Evolutionary conservation across 2,329 filamentous ascomycete genomes (phyloP).

Genomic region (Venturia asperata): DNA sequence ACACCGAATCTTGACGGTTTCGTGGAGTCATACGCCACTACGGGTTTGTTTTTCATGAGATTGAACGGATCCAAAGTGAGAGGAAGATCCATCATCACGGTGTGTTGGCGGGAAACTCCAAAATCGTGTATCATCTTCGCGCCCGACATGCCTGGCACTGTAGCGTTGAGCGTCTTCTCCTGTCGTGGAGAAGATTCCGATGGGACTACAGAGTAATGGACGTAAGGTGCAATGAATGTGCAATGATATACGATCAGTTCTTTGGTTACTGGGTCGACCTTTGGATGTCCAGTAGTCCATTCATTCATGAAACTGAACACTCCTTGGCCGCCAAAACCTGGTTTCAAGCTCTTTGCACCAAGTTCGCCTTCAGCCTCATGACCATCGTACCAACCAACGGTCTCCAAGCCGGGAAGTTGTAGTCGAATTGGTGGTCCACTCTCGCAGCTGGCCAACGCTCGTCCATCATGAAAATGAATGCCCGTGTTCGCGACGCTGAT

Average conservation of each 20-base stretch:
- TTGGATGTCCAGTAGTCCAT: conserved; percentile 64
- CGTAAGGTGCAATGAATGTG: conserved; percentile 57
- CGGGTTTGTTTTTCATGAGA: conserved; percentile 47
- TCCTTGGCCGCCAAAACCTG: conserved; percentile 49
- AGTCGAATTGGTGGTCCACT: conserved; percentile 63
- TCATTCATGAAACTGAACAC: conserved; percentile 57
- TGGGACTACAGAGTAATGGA: conserved; percentile 58
- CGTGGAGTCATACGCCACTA: conserved; percentile 53
- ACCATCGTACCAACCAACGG: conserved; percentile 64
- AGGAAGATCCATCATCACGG: conserved; percentile 63
- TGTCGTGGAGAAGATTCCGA: conserved; percentile 19
- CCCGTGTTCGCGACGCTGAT: conserved; percentile 66
- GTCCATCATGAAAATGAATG: conserved; percentile 59
- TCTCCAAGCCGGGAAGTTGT: conserved; percentile 56
- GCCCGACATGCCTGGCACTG: conserved; percentile 54
- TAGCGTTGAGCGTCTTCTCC: conserved; percentile 41
- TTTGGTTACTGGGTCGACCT: conserved; percentile 56
- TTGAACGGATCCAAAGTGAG: conserved; percentile 59
- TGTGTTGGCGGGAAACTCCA: conserved; percentile 56
- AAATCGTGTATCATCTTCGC: conserved; percentile 75
- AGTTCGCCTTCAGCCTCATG: conserved; percentile 47
- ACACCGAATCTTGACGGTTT: conserved; percentile 57
- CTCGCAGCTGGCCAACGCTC: conserved; percentile 63
- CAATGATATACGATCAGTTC: conserved; percentile 63
- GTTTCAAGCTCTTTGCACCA: conserved; percentile 25